Evolutionary conservation across 257 asterid genomes (phyloP).

Genomic region (Eucommia ulmoides): DNA sequence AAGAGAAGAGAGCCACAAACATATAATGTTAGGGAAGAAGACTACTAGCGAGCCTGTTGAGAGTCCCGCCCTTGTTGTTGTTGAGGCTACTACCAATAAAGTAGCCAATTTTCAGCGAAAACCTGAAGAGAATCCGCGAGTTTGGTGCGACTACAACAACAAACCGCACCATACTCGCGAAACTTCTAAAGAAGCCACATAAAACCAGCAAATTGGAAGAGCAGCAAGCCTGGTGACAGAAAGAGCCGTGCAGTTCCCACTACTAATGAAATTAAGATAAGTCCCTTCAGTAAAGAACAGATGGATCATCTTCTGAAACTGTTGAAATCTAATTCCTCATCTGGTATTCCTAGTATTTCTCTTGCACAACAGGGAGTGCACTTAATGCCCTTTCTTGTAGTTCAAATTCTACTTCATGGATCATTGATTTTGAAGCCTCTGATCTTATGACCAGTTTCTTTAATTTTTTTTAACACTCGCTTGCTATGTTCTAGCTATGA

Average conservation of each 20-base stretch:
- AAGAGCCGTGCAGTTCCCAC: neutral
- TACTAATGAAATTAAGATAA: neutral
- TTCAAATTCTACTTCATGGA: neutral
- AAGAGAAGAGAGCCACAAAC: neutral
- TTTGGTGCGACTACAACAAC: neutral
- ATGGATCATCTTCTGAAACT: slow-evolving; percentile 1
- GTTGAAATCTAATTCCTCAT: neutral
- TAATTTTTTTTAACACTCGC: neutral
- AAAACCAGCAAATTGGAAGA: neutral
- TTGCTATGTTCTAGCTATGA: neutral
- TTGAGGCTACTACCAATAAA: neutral
- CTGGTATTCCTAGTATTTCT: slow-evolving; percentile 1
- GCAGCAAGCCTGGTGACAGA: neutral
- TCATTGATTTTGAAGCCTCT: neutral
- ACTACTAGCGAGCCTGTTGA: neutral
- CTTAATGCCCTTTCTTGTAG: neutral
- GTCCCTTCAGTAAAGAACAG: neutral
- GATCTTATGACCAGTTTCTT: neutral
- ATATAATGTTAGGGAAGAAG: neutral
- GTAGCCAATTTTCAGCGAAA: neutral
- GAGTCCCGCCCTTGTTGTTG: neutral
- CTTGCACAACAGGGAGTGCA: neutral
- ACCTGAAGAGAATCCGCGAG: neutral
- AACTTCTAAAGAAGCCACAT: neutral
- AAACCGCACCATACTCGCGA: neutral